A percentile compares a stretch with the other conserved stretches of the same genome.
phyloP scores from a whole-genome alignment of 345 rosid genomes.

The Zanthoxylum bungeanum region DNA sequence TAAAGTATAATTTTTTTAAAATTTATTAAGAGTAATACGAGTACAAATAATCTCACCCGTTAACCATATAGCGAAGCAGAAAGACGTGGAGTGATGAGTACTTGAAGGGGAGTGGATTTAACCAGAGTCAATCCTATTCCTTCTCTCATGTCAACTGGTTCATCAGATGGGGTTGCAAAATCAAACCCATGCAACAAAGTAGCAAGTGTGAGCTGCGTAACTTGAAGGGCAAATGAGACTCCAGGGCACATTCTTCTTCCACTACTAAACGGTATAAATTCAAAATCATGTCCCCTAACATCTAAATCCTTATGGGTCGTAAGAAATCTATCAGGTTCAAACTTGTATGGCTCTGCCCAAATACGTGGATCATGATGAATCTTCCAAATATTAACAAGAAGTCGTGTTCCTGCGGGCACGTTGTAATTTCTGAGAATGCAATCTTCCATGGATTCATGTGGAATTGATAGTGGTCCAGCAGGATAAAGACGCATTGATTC shows the following conservation, averaged over 20 bases:
- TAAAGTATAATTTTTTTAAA: too few relatives aligned
- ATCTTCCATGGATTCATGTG: not conserved
- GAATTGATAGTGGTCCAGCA: not conserved
- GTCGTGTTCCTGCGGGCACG: not conserved
- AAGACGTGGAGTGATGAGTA: conserved; percentile 28
- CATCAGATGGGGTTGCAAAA: conserved; percentile 11
- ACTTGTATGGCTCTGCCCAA: conserved; percentile 30
- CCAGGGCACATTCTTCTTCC: conserved; percentile 44
- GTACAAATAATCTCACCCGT: too few relatives aligned
- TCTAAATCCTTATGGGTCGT: conserved; percentile 22
- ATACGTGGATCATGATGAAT: conserved; percentile 30
- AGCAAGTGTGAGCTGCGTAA: conserved; percentile 21
- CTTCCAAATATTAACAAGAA: conserved; percentile 4
- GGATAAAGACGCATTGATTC: not conserved
- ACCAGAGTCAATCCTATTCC: not conserved
- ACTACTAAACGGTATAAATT: conserved; percentile 26
- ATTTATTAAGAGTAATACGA: too few relatives aligned
- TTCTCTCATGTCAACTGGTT: conserved; percentile 24
- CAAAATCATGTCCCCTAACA: conserved; percentile 21
- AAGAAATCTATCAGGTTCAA: conserved; percentile 30
- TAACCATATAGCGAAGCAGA: not conserved
- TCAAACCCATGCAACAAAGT: conserved; percentile 30
- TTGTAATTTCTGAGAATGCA: not conserved
- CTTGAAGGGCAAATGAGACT: conserved; percentile 21
- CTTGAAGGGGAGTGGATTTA: conserved; percentile 32